Base-by-base conservation (phyloP, 768 basidiomycete species). In the Hortiboletus flavorubellus region DNA sequence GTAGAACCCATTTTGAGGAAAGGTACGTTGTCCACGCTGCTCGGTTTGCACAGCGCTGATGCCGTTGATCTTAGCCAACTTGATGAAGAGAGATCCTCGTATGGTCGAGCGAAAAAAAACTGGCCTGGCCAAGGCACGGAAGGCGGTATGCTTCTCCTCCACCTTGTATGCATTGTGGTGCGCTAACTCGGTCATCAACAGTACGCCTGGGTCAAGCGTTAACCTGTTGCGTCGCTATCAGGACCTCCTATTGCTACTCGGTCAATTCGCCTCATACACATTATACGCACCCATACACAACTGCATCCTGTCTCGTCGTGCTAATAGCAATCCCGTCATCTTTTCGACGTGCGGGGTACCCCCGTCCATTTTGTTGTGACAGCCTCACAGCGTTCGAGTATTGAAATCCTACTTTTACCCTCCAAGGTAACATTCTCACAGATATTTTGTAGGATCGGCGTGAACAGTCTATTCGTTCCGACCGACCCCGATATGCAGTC, bases 61-160 rank as follows among this genome's bases (percentile, higher is more conserved):
- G 54, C 33, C 38, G 21, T 18, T 31, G 18, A 43, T 31, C 21
- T 16, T 67, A 97, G 95, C 91, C 55, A 88, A 92, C 76, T 76
- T 95, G 45, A 73, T 93, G 54, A 84, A 85, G 70, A 85, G 95
- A 64, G 96, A 99, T 78, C 93, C 94, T 44, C 88, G 97, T 72
- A 91, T 96, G 91, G 95, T 97, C 31, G 96, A 99, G 75, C 81
- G 96, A 64, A 99, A 99, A 78, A 99, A 99, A 82, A 91, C 96
- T 15, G 92, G 92, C 54, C 72, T 84, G 65, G 84, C 89, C 56
- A 97, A 97, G 77, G 93, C 96, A 56, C 85, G 95, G 73, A 94
- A 95, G 75, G 80, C 81, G 76, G 93, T 94, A 72, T 42, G 91
- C 84, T 30, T 12, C 15, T 47, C 34, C 14, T n/a, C 38, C 15